These are phyloP conservation scores for Pseudocercospora musae DNA, from an alignment of 2,329 filamentous ascomycete species.

Conservation along the genomic window DNA sequence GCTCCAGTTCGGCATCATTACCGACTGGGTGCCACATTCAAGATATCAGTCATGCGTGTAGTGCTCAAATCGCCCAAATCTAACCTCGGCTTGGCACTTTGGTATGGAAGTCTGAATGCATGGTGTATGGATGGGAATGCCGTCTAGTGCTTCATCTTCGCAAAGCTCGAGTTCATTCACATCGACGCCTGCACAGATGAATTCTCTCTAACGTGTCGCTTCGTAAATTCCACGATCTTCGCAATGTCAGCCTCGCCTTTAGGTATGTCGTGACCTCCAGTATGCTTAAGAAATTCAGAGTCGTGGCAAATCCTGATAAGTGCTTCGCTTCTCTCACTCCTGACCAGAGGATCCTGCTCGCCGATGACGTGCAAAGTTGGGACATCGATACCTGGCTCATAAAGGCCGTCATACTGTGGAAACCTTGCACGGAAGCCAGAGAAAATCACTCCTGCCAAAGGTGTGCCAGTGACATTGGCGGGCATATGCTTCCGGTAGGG, in stretches of 20 bases:
- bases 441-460: conserved; percentile 20
- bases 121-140: no score
- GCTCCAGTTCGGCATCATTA: not conserved
- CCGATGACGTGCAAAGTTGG: conserved; percentile 24
- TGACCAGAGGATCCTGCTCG: conserved; percentile 19
- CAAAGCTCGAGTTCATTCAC: not conserved
- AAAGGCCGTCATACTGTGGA: conserved; percentile 20
- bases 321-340: conserved; percentile 21
- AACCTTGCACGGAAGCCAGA: conserved; percentile 23
- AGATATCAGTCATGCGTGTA: no score
- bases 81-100: no score
- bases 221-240: conserved; percentile 18
- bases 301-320: conserved; percentile 18
- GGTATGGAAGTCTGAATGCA: no score
- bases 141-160: no score
- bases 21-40: not conserved
- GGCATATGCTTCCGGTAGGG: conserved; percentile 11
- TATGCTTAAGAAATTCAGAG: conserved; percentile 15
- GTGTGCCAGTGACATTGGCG: not conserved
- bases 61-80: no score
- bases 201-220: conserved; percentile 4
- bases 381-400: conserved; percentile 19
- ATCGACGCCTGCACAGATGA: conserved; percentile 8
- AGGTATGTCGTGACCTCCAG: conserved; percentile 23
- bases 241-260: conserved; percentile 18